Evolutionary conservation across 2,329 filamentous ascomycete genomes (phyloP).

Genomic region (Aureobasidium sp.): DNA sequence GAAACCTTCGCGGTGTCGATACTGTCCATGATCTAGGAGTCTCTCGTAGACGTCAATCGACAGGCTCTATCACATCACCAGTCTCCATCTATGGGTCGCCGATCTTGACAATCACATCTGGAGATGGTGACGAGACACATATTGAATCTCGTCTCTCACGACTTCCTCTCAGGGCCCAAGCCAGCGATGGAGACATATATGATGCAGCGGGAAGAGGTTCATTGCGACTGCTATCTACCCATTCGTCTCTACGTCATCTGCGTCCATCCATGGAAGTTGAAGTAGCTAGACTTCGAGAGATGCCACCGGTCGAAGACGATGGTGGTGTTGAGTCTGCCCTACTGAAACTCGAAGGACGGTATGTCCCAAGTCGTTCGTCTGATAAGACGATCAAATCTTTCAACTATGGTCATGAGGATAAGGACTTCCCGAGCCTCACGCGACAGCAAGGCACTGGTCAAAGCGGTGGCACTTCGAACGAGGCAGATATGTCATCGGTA

Average conservation of each 20-base stretch:
- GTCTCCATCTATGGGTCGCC: conserved; percentile 4
- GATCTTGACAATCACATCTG: conserved; percentile 6
- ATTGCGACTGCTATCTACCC: conserved; percentile 35
- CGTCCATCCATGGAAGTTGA: conserved; percentile 77
- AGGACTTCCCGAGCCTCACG: not conserved
- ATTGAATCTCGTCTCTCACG: not conserved
- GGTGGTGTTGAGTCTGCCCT: conserved; percentile 89
- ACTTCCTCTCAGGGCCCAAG: conserved; percentile 8
- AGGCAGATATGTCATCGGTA: not conserved
- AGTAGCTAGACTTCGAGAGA: conserved; percentile 75
- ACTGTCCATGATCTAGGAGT: conserved; percentile 39
- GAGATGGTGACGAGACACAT: not conserved
- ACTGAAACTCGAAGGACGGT: conserved; percentile 84
- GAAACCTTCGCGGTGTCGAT: conserved; percentile 38
- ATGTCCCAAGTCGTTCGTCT: conserved; percentile 34
- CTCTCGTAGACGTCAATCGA: conserved; percentile 37
- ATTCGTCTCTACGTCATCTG: conserved; percentile 47
- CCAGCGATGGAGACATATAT: not conserved
- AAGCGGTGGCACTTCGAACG: not conserved
- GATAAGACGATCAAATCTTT: not conserved
- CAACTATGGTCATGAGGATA: not conserved
- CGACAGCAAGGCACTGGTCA: not conserved
- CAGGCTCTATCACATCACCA: conserved; percentile 28
- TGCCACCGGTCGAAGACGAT: conserved; percentile 71
- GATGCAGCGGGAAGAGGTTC: not conserved